Evolutionary conservation across 1,284 basidiomycete species (phyloP).

Genomic region (Cerioporus squamosus): DNA sequence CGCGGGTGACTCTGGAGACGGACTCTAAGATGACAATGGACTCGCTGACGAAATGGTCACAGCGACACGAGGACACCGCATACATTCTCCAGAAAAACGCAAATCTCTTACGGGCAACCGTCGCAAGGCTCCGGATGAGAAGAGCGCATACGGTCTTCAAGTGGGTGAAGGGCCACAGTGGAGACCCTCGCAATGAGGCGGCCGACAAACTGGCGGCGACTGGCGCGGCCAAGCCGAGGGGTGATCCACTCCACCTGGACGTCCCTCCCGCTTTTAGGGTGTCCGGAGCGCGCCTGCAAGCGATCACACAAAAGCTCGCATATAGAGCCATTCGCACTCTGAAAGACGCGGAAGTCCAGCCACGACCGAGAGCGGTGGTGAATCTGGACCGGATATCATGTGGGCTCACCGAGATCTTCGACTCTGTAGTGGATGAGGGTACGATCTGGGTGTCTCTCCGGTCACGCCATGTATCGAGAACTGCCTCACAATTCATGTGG

Average conservation of each 20-base stretch:
- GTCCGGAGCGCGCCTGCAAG: slow-evolving; percentile 29
- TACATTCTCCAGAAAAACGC: slow-evolving; percentile 1
- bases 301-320: slow-evolving; percentile 31
- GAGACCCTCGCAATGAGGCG: slow-evolving; percentile 26
- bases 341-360: neutral
- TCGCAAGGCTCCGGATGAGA: slow-evolving; percentile 11
- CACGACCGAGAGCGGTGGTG: neutral
- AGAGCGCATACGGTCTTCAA: slow-evolving; percentile 23
- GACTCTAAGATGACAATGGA: slow-evolving; percentile 12
- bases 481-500: slow-evolving; percentile 37
- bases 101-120: neutral
- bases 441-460: slow-evolving; percentile 18
- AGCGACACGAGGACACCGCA: slow-evolving; percentile 9
- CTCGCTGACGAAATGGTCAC: neutral
- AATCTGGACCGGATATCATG: neutral
- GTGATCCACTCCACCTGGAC: neutral
- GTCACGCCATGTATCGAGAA: slow-evolving; percentile 28
- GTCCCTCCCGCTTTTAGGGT: neutral
- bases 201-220: slow-evolving; percentile 27
- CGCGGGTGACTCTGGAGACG: neutral
- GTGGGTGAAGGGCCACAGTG: slow-evolving; percentile 36
- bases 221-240: slow-evolving; percentile 15
- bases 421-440: neutral
- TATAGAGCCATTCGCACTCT: slow-evolving; percentile 29
- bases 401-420: neutral